Percentiles rank a stretch among this genome's conserved stretches.
Conservation (phyloP, 441 rosid species). For the Syzygium malaccense region DNA sequence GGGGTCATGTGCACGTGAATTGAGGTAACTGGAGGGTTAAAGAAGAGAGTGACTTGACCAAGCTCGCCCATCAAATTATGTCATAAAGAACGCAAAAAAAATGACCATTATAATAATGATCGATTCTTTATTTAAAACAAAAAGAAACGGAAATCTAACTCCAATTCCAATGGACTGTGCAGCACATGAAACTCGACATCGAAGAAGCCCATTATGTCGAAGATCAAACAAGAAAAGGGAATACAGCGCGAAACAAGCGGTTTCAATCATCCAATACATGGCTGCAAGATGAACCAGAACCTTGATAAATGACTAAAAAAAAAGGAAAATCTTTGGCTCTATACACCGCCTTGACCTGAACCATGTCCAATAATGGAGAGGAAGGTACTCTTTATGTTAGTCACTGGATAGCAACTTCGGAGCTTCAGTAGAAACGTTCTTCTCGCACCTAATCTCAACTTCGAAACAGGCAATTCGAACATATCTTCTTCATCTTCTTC, state of each 20-base stretch:
- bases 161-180: background rate
- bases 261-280: background rate
- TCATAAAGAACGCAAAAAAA: background rate
- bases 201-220: background rate
- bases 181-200: background rate
- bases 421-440: background rate
- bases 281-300: background rate
- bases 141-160: background rate
- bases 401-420: constrained; percentile 1
- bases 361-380: background rate
- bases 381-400: background rate
- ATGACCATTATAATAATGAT: background rate
- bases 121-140: background rate
- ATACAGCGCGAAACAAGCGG: background rate
- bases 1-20: background rate
- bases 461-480: background rate
- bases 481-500: background rate
- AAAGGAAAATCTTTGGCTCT: background rate
- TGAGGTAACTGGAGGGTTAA: background rate
- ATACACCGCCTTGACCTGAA: background rate
- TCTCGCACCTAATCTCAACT: background rate
- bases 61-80: background rate
- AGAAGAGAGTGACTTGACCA: background rate
- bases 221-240: background rate
- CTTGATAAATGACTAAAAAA: no score